Base-by-base conservation (phyloP, 169 alveolate species). In the Plasmodium knowlesi region DNA sequence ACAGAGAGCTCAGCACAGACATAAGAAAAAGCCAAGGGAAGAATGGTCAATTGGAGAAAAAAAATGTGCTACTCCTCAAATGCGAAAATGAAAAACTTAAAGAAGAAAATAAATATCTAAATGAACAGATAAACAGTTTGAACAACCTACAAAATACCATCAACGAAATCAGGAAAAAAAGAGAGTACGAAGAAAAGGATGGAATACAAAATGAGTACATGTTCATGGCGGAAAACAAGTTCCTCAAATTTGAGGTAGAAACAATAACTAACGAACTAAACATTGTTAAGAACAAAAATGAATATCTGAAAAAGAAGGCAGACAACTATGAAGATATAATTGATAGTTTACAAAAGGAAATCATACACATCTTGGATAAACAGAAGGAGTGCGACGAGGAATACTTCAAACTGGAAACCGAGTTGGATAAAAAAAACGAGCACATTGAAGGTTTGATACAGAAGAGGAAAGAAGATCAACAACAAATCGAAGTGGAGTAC, bases 321-420 rank as follows among this genome's bases (percentile, higher is more conserved):
- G 78, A 19, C 50, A 88, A 79, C 50, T 88, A 88, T 88, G 94
- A 88, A 88, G 94, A 88, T 8, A 88, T 88, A 39, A 88, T 88
- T 39, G 73, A 79, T 67, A 76, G 72, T 41, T 53, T 88, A 30
- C 94, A 88, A 88, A 88, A 88, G 41, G 89, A 88, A 78, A 54
- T 88, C 25, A 88, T 88, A 22, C 25, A 54, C 53, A 88, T 88
- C 19, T 79, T 88, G 30, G 94, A 88, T 39, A 88, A 88, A 28
- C 94, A 88, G 67, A 88, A 88, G 32, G 89, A 88, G 53, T 88
- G 94, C 39, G 94, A 88, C 30, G 82, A 88, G 32, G 94, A 88
- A 22, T 79, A 57, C 34, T 88, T 61, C 53, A 88, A 88, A 79
- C 54, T 88, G 72, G 94, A 88, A 78, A 88, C 71, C 25, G 90